phyloP scores from a whole-genome alignment of 1,139 yeast genomes.

The Debaryomycetaceae sp. region DNA sequence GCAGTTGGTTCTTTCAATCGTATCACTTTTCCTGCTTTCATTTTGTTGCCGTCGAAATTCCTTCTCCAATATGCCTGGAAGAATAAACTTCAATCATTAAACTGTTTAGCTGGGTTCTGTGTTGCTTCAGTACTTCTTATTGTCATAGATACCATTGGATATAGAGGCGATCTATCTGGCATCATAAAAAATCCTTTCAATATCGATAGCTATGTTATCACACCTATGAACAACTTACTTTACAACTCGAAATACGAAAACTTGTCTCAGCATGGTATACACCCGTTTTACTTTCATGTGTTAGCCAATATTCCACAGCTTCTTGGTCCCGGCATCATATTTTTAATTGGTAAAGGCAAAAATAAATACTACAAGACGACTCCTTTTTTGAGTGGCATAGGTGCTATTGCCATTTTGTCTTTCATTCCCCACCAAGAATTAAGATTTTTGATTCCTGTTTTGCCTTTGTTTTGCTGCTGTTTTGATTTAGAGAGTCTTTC shows the following conservation, averaged over 20 bases:
- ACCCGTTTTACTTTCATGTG: conserved; percentile 72
- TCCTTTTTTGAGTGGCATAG: conserved; percentile 55
- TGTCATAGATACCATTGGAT: conserved; percentile 48
- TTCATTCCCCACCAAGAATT: conserved; percentile 87
- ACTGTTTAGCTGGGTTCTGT: conserved; percentile 27
- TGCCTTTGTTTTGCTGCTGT: conserved; percentile 69
- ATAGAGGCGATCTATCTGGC: conserved; percentile 6
- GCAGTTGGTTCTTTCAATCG: conserved; percentile 79
- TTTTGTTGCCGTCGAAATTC: conserved; percentile 55
- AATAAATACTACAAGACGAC: conserved; percentile 40
- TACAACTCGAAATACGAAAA: conserved; percentile 65
- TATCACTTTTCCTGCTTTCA: conserved; percentile 75
- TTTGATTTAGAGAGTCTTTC: conserved; percentile 38
- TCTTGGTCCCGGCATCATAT: conserved; percentile 64
- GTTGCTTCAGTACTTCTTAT: conserved; percentile 40
- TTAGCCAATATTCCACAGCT: conserved; percentile 74
- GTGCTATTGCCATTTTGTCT: conserved; percentile 65
- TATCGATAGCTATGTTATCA: conserved; percentile 37
- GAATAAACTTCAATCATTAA: conserved; percentile 21
- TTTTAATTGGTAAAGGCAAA: conserved; percentile 33
- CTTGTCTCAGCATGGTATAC: conserved; percentile 77
- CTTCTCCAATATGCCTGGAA: conserved; percentile 34
- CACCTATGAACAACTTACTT: conserved; percentile 73
- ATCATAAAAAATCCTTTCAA: conserved; percentile 9
- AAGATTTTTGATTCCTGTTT: conserved; percentile 73